Base-by-base conservation (phyloP, 768 basidiomycete genomes). In the Neoboletus subvelutipes region DNA sequence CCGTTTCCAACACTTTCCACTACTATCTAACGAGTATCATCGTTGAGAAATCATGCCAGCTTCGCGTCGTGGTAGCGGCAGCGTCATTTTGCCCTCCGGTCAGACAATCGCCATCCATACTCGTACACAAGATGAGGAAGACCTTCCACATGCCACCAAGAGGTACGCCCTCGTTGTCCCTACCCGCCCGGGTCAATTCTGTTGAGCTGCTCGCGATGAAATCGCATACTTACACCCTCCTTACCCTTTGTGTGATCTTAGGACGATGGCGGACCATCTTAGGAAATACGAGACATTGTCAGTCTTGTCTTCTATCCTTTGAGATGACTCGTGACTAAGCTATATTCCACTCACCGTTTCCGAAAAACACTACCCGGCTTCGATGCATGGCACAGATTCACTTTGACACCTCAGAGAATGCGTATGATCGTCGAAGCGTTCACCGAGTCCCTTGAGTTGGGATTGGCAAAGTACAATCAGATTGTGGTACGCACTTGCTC, bases 361-460 rank as follows among this genome's bases (percentile, higher is more conserved):
- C 39, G 46, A 48, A 40, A 40, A 36, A 45, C 31, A 4, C 28
- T 40, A 13, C 36, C 28, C 24, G 13, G 1, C 20, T 42, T 49
- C 45, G 18, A 47, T 34, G 26, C 18, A n/a, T 41, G 15, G 9
- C 37, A 52, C 67, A 91, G 90, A 65, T 93, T 94, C 72, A 91
- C 89, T 13, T 72, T 94, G 62, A 94, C 91, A 9, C 90, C 92
- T 17, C 92, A 93, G 71, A 76, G 93, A 56, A 94, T 95, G 94
- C 82, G 93, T 47, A 96, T 95, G 84, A 97, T 98, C 67, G 94
- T 95, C 26, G 92, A 97, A 70, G 90, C 95, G 0, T 94, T 99
- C 78, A 86, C 92, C 70, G 95, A 98, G 46, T 85, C 90, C 2
- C 81, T 99, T 28, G 94, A 97, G 66, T 73, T 83, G 26, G 97